Conservation (phyloP, 1,284 basidiomycete species). For the Ganoderma resinaceum region DNA sequence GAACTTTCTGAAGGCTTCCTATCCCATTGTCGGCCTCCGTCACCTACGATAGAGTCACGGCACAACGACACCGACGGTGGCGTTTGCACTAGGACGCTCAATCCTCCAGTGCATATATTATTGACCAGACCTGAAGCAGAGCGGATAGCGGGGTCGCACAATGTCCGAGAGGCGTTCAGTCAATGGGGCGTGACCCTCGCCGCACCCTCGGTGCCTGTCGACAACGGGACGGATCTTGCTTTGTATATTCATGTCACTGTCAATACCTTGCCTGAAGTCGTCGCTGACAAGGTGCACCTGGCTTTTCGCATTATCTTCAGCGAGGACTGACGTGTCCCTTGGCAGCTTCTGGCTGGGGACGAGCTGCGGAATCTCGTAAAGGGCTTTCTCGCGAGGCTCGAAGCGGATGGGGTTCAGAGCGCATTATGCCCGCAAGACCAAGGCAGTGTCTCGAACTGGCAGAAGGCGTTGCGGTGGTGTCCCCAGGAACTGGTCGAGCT, state of each 20-base stretch:
- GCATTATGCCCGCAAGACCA: not conserved
- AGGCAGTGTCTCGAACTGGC: conserved; percentile 53
- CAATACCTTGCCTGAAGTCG: conserved; percentile 64
- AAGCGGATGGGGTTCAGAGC: conserved; percentile 38
- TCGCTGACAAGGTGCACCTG: conserved; percentile 68
- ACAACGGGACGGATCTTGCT: conserved; percentile 34
- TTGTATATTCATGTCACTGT: conserved; percentile 68
- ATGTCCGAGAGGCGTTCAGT: conserved; percentile 56
- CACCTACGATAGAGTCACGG: not conserved
- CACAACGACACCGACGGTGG: conserved; percentile 39
- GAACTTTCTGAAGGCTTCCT: conserved; percentile 72
- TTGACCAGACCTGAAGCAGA: conserved; percentile 68
- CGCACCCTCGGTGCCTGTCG: not conserved
- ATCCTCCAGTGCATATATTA: conserved; percentile 63
- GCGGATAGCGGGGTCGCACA: conserved; percentile 49
- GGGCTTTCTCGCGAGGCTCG: conserved; percentile 61
- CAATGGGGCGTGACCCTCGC: conserved; percentile 79
- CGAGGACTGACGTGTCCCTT: conserved; percentile 9
- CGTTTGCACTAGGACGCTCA: conserved; percentile 50
- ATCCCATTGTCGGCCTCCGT: not conserved
- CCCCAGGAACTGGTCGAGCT: conserved; percentile 82
- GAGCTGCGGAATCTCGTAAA: conserved; percentile 75
- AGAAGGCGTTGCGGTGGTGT: conserved; percentile 77
- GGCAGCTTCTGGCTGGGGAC: conserved; percentile 65
- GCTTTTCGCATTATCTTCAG: not conserved